Evolutionary conservation across 495 filamentous ascomycete species (phyloP), one percentile per base, ranked within the genome.

Genomic region (Hypoxylon fragiforme): DNA sequence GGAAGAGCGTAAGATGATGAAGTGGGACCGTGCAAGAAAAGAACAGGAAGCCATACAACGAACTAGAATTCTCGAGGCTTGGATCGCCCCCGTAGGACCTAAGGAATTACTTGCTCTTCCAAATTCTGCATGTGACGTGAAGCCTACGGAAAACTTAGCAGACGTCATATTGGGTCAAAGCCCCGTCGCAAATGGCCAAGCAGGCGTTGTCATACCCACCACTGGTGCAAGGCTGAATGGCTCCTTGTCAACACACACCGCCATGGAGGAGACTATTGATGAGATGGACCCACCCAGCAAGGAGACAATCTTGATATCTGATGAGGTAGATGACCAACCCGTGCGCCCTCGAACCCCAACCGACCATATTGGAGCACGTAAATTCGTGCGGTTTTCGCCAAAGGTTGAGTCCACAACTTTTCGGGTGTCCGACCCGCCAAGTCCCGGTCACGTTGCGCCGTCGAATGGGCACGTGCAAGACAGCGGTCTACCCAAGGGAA

Each of bases 11-110:
- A 85, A 84, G 56, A 79, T 87, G 64, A 82, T 89, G 68, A 99
- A 99, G 70, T 81, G 90, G 66, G 90, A 96, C 63, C 77, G 94
- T 64, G 95, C 95, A n/a, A 81, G 85, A 55, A 82, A 82, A 42
- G 89, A 97, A 66, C 81, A 85, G 57, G 82, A 95, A 61, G 84
- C 82, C 9, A 86, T 96, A 59, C 85, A 92, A 51, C 74, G 83
- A 64, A 86, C 62, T 8, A 52, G 54, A 22, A 49, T 61, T 37
- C 18, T 32, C 7, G 63, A 64, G 48, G 64, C 64, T 8, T 64
- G 54, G 59, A 28, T 59, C 4, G 61, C 71, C 18, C 71, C 71
- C 8, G 64, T 71, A 19, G 70, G 70, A 7, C 71, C 71, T 8
- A 51, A 56, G 37, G 70, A 73, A 43, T 45, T 74, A 15, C 44